Evolutionary conservation across 176 grass and related monocot genomes (phyloP).

Genomic region (Juncus effusus): DNA sequence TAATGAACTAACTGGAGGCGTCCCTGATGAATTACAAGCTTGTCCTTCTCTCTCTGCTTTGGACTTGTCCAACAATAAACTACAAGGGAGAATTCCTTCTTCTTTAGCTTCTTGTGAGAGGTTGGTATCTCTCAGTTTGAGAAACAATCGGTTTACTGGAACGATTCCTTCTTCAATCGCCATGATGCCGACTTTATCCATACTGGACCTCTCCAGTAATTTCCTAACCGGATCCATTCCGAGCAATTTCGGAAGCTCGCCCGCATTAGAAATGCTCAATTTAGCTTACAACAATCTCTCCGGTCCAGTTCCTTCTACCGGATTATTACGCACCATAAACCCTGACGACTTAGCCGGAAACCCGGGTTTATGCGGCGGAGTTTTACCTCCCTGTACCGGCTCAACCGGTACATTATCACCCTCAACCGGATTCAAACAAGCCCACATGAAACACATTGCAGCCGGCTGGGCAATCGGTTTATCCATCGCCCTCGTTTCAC

Average conservation of each 20-base stretch:
- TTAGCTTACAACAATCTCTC: slow-evolving; percentile 90
- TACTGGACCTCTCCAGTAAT: slow-evolving; percentile 90
- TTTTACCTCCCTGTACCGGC: slow-evolving; percentile 47
- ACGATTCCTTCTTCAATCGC: slow-evolving; percentile 54
- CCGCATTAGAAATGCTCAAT: slow-evolving; percentile 86
- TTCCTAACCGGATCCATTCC: slow-evolving; percentile 74
- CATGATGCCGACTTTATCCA: slow-evolving; percentile 76
- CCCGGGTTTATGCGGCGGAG: slow-evolving; percentile 59
- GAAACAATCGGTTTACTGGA: slow-evolving; percentile 66
- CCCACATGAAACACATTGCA: slow-evolving; percentile 72
- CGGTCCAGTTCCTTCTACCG: slow-evolving; percentile 58
- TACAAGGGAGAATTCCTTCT: slow-evolving; percentile 54
- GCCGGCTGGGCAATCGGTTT: slow-evolving; percentile 77
- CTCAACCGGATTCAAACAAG: slow-evolving; percentile 19
- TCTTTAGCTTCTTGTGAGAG: slow-evolving; percentile 74
- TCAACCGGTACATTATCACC: slow-evolving; percentile 25
- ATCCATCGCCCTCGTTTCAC: slow-evolving; percentile 28
- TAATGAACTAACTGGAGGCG: slow-evolving; percentile 66
- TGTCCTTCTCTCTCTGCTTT: slow-evolving; percentile 70
- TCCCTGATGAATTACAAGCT: slow-evolving; percentile 59
- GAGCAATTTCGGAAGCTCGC: slow-evolving; percentile 76
- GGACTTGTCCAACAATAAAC: slow-evolving; percentile 76
- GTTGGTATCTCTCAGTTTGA: slow-evolving; percentile 70
- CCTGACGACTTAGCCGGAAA: slow-evolving; percentile 89
- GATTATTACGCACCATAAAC: slow-evolving; percentile 71